Conservation (phyloP, 2,329 filamentous ascomycete species). For the Fusarium algeriense region DNA sequence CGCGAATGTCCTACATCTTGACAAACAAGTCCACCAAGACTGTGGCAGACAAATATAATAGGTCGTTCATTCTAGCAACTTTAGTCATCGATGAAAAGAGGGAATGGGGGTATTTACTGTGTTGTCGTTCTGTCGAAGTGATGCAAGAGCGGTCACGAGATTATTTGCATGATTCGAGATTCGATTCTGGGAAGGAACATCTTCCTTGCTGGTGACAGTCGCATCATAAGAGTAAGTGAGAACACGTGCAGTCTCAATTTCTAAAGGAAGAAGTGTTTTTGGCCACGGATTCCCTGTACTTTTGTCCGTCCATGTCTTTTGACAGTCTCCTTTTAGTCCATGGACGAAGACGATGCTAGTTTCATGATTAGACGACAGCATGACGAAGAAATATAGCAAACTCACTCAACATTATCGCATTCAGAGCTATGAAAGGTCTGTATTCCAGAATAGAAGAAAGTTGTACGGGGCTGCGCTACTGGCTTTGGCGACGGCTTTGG, state of each 20-base stretch:
- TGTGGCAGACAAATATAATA: slow-evolving; percentile 38
- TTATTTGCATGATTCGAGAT: slow-evolving; percentile 33
- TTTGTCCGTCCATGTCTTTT: slow-evolving; percentile 29
- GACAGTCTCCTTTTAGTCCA: slow-evolving; percentile 28
- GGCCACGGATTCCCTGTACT: slow-evolving; percentile 7
- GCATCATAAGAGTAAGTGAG: slow-evolving; percentile 39
- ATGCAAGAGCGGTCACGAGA: slow-evolving; percentile 26
- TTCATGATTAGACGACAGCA: not conserved
- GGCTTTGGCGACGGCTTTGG: not conserved
- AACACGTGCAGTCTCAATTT: slow-evolving; percentile 21
- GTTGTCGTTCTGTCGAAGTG: slow-evolving; percentile 12
- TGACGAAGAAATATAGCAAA: accelerated
- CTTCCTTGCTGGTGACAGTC: not conserved
- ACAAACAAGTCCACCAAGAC: slow-evolving; percentile 34
- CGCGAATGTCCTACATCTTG: slow-evolving; percentile 24
- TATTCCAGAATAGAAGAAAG: slow-evolving; percentile 13
- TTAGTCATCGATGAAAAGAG: not conserved
- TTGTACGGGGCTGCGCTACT: not conserved
- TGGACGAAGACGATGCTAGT: slow-evolving; percentile 35
- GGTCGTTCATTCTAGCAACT: slow-evolving; percentile 1
- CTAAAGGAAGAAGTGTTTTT: slow-evolving; percentile 4
- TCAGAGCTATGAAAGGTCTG: not conserved
- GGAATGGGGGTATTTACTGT: not conserved
- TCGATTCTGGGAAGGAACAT: slow-evolving; percentile 10
- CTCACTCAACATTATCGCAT: slow-evolving; percentile 7